Percentiles rank a stretch among this genome's conserved stretches.
Evolutionary conservation across 2,329 filamentous ascomycete species (phyloP).

Genomic region (Trichoderma sp.): DNA sequence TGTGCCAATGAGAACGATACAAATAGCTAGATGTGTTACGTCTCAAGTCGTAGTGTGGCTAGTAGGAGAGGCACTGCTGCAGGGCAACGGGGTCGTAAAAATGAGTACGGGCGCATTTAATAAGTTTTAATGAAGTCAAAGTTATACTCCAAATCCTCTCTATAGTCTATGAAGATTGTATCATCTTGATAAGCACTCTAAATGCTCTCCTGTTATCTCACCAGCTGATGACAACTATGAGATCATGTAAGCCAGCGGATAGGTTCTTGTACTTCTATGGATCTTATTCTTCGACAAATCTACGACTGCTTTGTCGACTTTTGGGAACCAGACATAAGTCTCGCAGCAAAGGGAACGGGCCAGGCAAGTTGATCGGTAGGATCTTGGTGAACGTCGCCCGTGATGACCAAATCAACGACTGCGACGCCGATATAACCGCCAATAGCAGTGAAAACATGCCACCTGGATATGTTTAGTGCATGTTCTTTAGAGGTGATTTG

Average conservation of each 20-base stretch:
- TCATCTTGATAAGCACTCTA: not conserved
- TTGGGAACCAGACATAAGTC: not conserved
- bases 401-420: slow-evolving; percentile 44
- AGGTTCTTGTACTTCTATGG: not conserved
- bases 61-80: not conserved
- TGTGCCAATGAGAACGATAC: not conserved
- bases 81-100: not conserved
- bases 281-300: not conserved
- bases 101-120: not conserved
- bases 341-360: slow-evolving; percentile 39
- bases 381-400: slow-evolving; percentile 41
- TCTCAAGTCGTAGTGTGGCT: not conserved
- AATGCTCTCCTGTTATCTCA: not conserved
- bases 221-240: not conserved
- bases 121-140: not conserved
- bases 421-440: slow-evolving; percentile 47
- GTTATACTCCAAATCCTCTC: not conserved
- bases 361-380: slow-evolving; percentile 40
- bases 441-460: slow-evolving; percentile 48
- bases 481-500: not conserved
- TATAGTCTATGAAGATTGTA: not conserved
- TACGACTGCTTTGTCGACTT: not conserved
- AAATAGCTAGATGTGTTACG: not conserved
- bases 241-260: not conserved
- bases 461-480: slow-evolving; percentile 37